A percentile compares a stretch with the other conserved stretches of the same genome.
phyloP scores from a whole-genome alignment of 2,329 filamentous ascomycete genomes.

The Fusarium compactum region DNA sequence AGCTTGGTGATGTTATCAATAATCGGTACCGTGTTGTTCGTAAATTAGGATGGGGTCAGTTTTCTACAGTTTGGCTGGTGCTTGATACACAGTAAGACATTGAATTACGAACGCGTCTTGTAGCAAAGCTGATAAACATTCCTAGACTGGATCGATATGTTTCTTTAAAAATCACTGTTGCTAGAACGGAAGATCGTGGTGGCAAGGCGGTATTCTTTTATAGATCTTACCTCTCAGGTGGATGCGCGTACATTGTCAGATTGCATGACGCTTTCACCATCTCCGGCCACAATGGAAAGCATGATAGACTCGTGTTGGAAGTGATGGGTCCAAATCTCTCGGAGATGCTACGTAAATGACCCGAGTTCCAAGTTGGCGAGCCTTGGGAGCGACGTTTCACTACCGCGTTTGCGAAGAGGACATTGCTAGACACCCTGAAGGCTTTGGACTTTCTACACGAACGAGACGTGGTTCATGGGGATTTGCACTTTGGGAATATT shows the following conservation, averaged over 20 bases:
- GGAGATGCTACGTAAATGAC: background rate
- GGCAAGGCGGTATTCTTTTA: background rate
- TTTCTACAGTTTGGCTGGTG: background rate
- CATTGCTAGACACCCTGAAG: background rate
- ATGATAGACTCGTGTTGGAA: background rate
- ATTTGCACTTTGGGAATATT: background rate
- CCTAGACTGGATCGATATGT: background rate
- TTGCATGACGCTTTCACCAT: background rate
- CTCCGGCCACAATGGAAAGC: background rate
- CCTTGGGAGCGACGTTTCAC: background rate
- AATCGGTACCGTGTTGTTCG: background rate
- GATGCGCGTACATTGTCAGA: fast-evolving
- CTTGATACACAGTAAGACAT: background rate
- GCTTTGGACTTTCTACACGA: background rate
- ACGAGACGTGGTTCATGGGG: background rate
- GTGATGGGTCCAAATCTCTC: background rate
- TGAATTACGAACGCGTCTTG: background rate
- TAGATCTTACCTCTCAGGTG: background rate
- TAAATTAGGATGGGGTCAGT: background rate
- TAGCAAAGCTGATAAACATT: background rate
- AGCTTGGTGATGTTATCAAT: background rate
- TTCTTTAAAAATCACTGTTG: background rate
- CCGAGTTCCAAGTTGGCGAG: background rate
- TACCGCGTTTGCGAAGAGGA: fast-evolving
- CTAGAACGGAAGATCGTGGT: too few species aligned